These are phyloP conservation scores for Vaccinium darrowii DNA, from an alignment of 148 eudicot species.

Conservation along the genomic window DNA sequence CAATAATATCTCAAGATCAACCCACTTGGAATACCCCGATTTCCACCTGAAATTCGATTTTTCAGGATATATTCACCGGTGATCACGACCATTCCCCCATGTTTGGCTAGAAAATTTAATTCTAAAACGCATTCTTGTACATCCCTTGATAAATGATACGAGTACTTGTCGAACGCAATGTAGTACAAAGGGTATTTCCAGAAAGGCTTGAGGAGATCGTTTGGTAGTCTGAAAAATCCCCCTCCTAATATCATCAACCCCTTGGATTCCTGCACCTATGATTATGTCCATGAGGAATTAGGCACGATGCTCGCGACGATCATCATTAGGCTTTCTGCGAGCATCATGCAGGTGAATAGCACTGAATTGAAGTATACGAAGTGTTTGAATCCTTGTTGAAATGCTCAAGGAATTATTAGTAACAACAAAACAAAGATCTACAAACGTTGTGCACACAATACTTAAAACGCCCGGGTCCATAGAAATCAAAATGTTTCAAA, in stretches of 20 bases:
- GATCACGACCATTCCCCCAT: background rate
- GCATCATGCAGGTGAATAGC: conserved; percentile 50
- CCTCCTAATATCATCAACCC: no score
- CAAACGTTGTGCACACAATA: no score
- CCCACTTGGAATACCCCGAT: conserved; percentile 41
- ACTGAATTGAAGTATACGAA: conserved; percentile 30
- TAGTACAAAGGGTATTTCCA: conserved; percentile 47
- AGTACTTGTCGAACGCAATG: conserved; percentile 35
- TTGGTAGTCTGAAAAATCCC: conserved; percentile 42
- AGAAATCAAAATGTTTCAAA: no score
- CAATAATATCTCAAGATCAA: conserved; percentile 33
- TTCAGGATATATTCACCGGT: conserved; percentile 26
- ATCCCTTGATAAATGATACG: conserved; percentile 28
- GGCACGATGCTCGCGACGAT: conserved; percentile 37
- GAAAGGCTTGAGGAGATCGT: conserved; percentile 28
- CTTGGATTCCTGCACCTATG: no score
- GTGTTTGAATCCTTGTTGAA: conserved; percentile 3
- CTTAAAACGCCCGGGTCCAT: no score
- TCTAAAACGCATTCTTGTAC: conserved; percentile 49
- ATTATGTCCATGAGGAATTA: conserved; percentile 43
- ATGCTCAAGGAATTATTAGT: no score
- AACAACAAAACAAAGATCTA: no score
- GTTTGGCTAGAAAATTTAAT: conserved; percentile 8
- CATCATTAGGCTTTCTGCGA: no score
- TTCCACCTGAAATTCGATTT: conserved; percentile 31